Evolutionary conservation across 2,329 filamentous ascomycete genomes (phyloP).

Genomic region (Penicillium sp.): DNA sequence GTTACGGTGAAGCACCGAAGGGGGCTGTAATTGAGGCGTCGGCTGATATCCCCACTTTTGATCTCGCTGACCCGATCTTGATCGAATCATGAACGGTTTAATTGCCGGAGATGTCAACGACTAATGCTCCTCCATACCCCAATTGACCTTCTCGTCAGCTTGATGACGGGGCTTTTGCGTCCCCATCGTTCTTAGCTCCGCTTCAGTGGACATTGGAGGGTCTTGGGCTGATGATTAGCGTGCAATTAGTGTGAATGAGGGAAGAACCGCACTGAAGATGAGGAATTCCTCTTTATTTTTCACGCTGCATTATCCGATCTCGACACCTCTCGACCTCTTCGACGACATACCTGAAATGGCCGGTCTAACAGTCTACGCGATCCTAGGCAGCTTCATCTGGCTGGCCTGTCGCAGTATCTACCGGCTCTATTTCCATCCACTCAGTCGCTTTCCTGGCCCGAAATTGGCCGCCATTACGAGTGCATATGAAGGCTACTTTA

Average conservation of each 20-base stretch:
- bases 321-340: too few relatives aligned
- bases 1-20: not conserved
- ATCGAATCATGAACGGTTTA: not conserved
- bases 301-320: too few relatives aligned
- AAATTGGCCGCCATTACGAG: conserved; percentile 36
- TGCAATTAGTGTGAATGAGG: not conserved
- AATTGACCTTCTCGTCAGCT: not conserved
- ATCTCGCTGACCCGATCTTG: not conserved
- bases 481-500: conserved; percentile 42
- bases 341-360: too few relatives aligned
- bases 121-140: not conserved
- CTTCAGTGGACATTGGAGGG: not conserved
- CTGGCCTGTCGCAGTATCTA: conserved; percentile 22
- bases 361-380: not conserved
- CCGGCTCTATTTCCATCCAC: conserved; percentile 39
- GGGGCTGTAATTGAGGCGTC: not conserved
- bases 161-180: not conserved
- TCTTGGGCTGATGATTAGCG: not conserved
- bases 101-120: not conserved
- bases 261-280: not conserved
- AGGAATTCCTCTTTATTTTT: not conserved
- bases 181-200: not conserved
- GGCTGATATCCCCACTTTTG: not conserved
- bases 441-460: conserved; percentile 36
- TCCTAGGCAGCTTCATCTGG: not conserved